Percentiles rank a stretch among this genome's conserved stretches.
These are phyloP conservation scores for Parmales sp. DNA, from an alignment of 108 stramenopile species.

Conservation along the genomic window DNA sequence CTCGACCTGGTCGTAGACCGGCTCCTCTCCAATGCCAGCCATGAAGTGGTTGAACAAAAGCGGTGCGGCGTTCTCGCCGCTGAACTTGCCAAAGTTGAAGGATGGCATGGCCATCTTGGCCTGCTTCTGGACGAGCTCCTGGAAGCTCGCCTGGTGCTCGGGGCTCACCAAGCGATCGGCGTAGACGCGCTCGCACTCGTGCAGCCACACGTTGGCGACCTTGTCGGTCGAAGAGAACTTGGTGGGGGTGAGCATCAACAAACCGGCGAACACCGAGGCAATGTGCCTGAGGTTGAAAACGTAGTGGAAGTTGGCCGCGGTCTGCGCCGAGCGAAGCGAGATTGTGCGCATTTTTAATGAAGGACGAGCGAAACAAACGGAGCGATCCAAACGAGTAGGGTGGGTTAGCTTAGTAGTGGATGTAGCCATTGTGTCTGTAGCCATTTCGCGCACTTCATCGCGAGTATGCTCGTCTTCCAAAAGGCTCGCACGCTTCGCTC, in stretches of 20 bases:
- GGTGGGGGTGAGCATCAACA: conserved; percentile 43
- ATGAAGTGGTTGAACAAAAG: conserved; percentile 61
- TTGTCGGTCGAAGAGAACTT: conserved; percentile 43
- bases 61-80: conserved; percentile 49
- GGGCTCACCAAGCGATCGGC: conserved; percentile 46
- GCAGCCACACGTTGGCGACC: conserved; percentile 54
- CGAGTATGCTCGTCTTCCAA: too few species aligned
- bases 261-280: conserved; percentile 55
- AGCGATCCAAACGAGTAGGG: too few species aligned
- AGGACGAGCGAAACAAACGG: too few species aligned
- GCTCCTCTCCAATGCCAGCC: conserved; percentile 31
- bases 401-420: too few species aligned
- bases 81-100: conserved; percentile 39
- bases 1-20: conserved; percentile 45
- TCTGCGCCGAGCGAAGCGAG: too few species aligned
- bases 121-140: conserved; percentile 34
- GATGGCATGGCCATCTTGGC: conserved; percentile 41
- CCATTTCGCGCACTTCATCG: too few species aligned
- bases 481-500: too few species aligned
- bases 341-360: too few species aligned
- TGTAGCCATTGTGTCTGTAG: too few species aligned
- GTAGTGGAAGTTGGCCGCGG: conserved; percentile 58
- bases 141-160: conserved; percentile 45
- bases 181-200: conserved; percentile 58
- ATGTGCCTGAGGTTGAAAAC: conserved; percentile 64